Conservation (phyloP, 352 stramenopile genomes). For the Pythium vanterpoolii region DNA sequence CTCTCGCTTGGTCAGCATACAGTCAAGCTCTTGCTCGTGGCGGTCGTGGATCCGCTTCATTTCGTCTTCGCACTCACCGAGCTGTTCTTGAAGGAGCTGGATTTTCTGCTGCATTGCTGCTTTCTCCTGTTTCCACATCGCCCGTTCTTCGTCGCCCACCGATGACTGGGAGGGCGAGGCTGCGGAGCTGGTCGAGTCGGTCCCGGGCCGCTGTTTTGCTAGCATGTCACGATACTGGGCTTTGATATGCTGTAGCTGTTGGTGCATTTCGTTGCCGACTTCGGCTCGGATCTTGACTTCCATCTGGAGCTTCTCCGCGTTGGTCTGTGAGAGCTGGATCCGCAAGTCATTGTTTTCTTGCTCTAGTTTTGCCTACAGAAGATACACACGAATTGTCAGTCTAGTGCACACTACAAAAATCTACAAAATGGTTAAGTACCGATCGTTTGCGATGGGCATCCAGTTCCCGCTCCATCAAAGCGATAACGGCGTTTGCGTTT, state of each 20-base stretch:
- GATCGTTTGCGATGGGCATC: constrained; percentile 22
- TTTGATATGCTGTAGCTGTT: constrained; percentile 65
- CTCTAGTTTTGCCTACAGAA: constrained; percentile 32
- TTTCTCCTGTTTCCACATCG: constrained; percentile 41
- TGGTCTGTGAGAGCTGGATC: constrained; percentile 38
- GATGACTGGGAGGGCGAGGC: constrained; percentile 3
- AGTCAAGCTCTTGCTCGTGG: constrained; percentile 30
- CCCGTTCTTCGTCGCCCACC: constrained; percentile 22
- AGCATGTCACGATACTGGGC: constrained; percentile 48
- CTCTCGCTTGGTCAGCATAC: constrained; percentile 13
- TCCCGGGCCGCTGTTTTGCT: constrained; percentile 26
- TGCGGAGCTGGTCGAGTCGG: constrained; percentile 28
- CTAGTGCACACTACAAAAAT: not conserved
- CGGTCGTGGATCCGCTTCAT: constrained; percentile 72
- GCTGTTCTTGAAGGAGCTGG: constrained; percentile 57
- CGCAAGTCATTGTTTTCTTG: constrained; percentile 68
- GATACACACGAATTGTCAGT: not conserved
- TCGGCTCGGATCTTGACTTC: constrained; percentile 58
- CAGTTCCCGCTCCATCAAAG: constrained; percentile 19
- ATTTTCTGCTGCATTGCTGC: constrained; percentile 58
- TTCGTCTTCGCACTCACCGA: constrained; percentile 79
- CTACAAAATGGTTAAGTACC: constrained; percentile 5
- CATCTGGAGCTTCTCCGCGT: constrained; percentile 57
- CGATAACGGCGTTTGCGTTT: constrained; percentile 9
- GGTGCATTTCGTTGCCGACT: constrained; percentile 69